Conservation (phyloP, 2,329 filamentous ascomycete species). For the Apiospora aurea region DNA sequence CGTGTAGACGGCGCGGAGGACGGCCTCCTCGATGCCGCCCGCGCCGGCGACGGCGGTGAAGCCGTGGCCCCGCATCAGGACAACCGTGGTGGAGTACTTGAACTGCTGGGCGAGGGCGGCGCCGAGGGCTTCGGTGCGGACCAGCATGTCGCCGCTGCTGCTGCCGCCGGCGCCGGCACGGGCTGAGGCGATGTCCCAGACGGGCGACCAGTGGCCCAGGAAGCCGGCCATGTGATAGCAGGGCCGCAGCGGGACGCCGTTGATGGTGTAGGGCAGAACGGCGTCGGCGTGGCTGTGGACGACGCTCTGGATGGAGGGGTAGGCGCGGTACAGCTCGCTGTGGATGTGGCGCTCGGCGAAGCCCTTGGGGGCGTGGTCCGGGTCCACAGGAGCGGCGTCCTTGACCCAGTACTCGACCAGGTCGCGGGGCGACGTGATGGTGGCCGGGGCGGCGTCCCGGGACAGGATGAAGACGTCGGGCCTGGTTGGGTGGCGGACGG, state of each 20-base stretch:
- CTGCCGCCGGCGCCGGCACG: not conserved
- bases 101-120: slow-evolving; percentile 7
- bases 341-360: slow-evolving; percentile 38
- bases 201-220: slow-evolving; percentile 26
- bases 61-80: slow-evolving; percentile 12
- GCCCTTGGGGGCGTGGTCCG: slow-evolving; percentile 44
- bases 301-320: slow-evolving; percentile 27
- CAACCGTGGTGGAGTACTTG: not conserved
- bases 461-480: slow-evolving; percentile 56
- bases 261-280: slow-evolving; percentile 30
- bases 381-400: slow-evolving; percentile 50
- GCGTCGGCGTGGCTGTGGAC: slow-evolving; percentile 31
- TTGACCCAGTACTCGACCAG: slow-evolving; percentile 54
- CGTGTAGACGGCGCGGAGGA: slow-evolving; percentile 14
- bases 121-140: not conserved
- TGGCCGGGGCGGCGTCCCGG: slow-evolving; percentile 53
- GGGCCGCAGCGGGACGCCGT: slow-evolving; percentile 28
- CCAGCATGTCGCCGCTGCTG: slow-evolving; percentile 9
- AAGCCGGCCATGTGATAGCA: slow-evolving; percentile 32
- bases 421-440: slow-evolving; percentile 51
- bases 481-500: slow-evolving; percentile 56
- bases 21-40: slow-evolving; percentile 16
- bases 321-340: slow-evolving; percentile 33
- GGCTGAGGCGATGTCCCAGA: slow-evolving; percentile 20
- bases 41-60: slow-evolving; percentile 16